Conservation (phyloP, 1,284 basidiomycete species). For the Papiliotrema nemorosa region DNA sequence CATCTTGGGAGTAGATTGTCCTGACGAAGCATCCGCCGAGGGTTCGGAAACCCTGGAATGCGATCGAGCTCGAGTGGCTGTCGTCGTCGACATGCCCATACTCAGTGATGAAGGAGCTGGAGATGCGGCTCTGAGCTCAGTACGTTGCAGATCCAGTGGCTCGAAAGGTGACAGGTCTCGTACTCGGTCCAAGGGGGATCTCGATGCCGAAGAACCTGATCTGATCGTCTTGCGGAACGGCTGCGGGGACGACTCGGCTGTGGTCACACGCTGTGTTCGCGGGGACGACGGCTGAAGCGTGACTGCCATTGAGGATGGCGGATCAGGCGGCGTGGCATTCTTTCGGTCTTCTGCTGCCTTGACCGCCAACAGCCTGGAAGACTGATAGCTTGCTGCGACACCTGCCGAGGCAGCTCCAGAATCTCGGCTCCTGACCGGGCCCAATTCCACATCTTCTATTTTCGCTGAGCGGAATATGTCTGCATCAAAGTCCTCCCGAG, state of each 20-base stretch:
- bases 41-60: background rate
- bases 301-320: background rate
- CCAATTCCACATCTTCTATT: background rate
- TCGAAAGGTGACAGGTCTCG: slow-evolving; percentile 5
- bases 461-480: slow-evolving; percentile 22
- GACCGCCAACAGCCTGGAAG: slow-evolving; percentile 27
- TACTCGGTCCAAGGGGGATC: slow-evolving; percentile 3
- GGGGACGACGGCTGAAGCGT: background rate
- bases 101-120: slow-evolving; percentile 26
- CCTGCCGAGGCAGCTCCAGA: slow-evolving; percentile 6
- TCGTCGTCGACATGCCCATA: slow-evolving; percentile 1
- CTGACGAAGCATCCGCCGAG: slow-evolving; percentile 18
- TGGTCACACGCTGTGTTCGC: background rate
- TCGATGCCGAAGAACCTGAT: background rate
- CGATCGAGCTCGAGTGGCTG: slow-evolving; percentile 1
- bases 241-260: background rate
- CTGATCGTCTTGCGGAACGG: background rate
- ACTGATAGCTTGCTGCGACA: slow-evolving; percentile 36
- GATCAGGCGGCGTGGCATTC: background rate
- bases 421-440: background rate
- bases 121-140: slow-evolving; percentile 16
- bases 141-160: slow-evolving; percentile 21
- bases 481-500: slow-evolving; percentile 38
- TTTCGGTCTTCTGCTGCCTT: slow-evolving; percentile 24
- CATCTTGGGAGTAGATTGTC: slow-evolving; percentile 35